Evolutionary conservation across 176 grass and related monocot genomes (phyloP), one percentile per base, ranked within the genome.

Genomic region (Chloris gayana): DNA sequence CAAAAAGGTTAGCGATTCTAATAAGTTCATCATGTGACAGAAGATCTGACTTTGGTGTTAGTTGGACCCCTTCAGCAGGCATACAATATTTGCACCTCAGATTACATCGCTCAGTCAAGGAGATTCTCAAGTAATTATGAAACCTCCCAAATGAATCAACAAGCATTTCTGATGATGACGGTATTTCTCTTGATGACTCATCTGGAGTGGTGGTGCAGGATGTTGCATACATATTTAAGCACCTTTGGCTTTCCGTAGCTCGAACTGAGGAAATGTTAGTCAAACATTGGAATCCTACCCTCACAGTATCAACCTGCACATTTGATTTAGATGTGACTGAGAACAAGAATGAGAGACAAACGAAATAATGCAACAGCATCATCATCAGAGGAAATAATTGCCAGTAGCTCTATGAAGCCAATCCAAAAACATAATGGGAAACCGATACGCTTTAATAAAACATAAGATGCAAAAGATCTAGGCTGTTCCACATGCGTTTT

Each of bases 61-160:
- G 79, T 67, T 93, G 89, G 0, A 97, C 91, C 49, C 94, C 94
- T 83, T 97, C 87, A 13, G 86, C 91, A 60, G 91, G 94, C 94
- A 97, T 97, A 68, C 94, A 97, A 60, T 97, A 97, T 0, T 97
- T 91, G 74, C 94, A 97, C 64, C 94, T 73, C 76, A 93, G 84
- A 73, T 97, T 97, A 88, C 94, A 97, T 3, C 87, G 88, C 62
- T 97, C 94, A 1, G 91, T 93, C 62, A 93, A 84, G 30, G 94
- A 97, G 22, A 97, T 93, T 44, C 94, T 86, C 64, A 93, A 80
- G 82, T 97, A 97, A 79, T 88, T 90, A 56, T 93, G 94, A 38
- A 93, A 93, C 69, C 94, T 91, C 61, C 91, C 91, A 21, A 97
- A 97, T 54, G 94, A 93, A 89, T 97, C 94, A 25, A 89, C 79